Conservation (phyloP, 768 basidiomycete species). For the Hydnum rufescens region DNA sequence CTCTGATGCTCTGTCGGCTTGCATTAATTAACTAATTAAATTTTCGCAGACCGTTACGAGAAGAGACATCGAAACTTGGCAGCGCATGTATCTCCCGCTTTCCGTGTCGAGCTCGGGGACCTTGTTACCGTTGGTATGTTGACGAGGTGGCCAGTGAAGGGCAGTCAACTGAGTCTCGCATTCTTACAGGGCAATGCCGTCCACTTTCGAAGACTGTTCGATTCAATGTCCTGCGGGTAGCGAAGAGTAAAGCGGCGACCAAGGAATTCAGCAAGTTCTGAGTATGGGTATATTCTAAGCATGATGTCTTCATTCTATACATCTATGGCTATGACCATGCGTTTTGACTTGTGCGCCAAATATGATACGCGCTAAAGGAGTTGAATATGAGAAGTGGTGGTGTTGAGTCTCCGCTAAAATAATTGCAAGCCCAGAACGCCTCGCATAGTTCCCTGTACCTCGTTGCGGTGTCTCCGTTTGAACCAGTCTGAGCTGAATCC, state of each 20-base stretch:
- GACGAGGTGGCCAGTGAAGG: background rate
- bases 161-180: conserved; percentile 2
- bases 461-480: too few species aligned
- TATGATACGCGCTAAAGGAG: too few species aligned
- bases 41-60: conserved; percentile 72
- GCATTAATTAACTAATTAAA: background rate
- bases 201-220: conserved; percentile 97
- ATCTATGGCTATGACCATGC: too few species aligned
- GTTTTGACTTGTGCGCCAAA: too few species aligned
- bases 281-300: conserved; percentile 12
- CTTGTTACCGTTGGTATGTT: conserved; percentile 81
- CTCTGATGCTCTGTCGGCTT: background rate
- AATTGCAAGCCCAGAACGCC: too few species aligned
- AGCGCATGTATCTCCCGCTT: conserved; percentile 91
- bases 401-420: too few species aligned
- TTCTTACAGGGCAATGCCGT: conserved; percentile 89
- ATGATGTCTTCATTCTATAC: too few species aligned
- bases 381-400: too few species aligned
- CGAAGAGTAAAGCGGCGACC: conserved; percentile 75
- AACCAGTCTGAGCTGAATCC: too few species aligned
- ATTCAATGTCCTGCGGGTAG: conserved; percentile 95
- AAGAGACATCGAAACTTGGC: conserved; percentile 98
- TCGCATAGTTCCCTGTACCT: too few species aligned
- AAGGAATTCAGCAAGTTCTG: conserved; percentile 95
- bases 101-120: conserved; percentile 94